Conservation (phyloP, 2,329 filamentous ascomycete genomes). For the Myrmaecium sp. region DNA sequence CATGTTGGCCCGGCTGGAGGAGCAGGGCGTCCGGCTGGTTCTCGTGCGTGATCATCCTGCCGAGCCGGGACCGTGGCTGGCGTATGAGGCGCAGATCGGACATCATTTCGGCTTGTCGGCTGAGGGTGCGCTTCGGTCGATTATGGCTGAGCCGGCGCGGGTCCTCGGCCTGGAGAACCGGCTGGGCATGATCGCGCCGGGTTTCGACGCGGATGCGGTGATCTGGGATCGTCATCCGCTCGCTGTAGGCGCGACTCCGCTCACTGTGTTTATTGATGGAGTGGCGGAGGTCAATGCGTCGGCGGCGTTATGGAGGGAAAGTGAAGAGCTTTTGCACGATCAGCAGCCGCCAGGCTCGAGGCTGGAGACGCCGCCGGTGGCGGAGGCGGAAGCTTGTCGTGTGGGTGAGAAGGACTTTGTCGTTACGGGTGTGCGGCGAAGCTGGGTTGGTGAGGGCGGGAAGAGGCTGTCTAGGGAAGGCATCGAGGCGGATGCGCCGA, state of each 20-base stretch:
- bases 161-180: slow-evolving; percentile 22
- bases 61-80: slow-evolving; percentile 50
- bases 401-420: slow-evolving; percentile 26
- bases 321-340: slow-evolving; percentile 6
- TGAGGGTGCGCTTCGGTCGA: slow-evolving; percentile 22
- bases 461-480: slow-evolving; percentile 11
- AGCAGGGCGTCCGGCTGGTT: slow-evolving; percentile 46
- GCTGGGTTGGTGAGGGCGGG: slow-evolving; percentile 30
- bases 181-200: slow-evolving; percentile 23
- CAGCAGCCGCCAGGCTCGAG: slow-evolving; percentile 9
- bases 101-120: slow-evolving; percentile 25
- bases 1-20: too few species aligned
- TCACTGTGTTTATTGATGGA: slow-evolving; percentile 28
- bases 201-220: slow-evolving; percentile 26
- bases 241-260: slow-evolving; percentile 20
- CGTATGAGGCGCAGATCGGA: slow-evolving; percentile 38
- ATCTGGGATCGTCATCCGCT: slow-evolving; percentile 27
- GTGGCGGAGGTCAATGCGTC: slow-evolving; percentile 31
- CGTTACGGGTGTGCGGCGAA: slow-evolving; percentile 39
- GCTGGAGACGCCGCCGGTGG: slow-evolving; percentile 25
- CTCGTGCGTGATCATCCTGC: slow-evolving; percentile 59
- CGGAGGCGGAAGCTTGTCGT: slow-evolving; percentile 16
- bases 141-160: slow-evolving; percentile 24
- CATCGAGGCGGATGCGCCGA: too few species aligned
- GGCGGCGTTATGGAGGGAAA: neutral